phyloP scores from a whole-genome alignment of 106 monocot species.

The Dactylorhiza incarnata region DNA sequence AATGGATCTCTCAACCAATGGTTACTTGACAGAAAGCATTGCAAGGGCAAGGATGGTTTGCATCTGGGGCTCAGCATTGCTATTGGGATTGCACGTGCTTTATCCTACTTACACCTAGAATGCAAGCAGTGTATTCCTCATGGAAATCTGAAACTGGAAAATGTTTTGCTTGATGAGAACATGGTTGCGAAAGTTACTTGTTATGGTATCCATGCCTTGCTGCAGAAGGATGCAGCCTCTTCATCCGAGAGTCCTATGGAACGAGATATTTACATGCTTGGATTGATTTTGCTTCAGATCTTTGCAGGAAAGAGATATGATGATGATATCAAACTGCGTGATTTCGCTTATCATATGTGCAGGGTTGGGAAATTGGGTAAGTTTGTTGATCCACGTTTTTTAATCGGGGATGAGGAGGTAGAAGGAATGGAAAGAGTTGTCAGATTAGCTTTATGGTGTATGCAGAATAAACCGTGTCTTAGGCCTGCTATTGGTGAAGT shows the following conservation, averaged over 20 bases:
- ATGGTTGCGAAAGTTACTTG: conserved; percentile 24
- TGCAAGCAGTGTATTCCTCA: conserved; percentile 38
- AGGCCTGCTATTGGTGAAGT: conserved; percentile 37
- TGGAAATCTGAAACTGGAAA: conserved; percentile 30
- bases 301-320: conserved; percentile 15
- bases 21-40: conserved; percentile 14
- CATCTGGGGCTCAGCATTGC: conserved; percentile 23
- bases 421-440: conserved; percentile 27
- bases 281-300: conserved; percentile 23
- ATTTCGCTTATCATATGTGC: conserved; percentile 17
- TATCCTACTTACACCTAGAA: conserved; percentile 32
- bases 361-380: conserved; percentile 11
- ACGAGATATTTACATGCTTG: conserved; percentile 38
- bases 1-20: conserved; percentile 37
- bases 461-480: conserved; percentile 19
- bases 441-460: conserved; percentile 42
- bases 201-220: conserved; percentile 22
- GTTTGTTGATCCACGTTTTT: conserved; percentile 25
- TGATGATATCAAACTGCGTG: conserved; percentile 3
- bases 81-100: conserved; percentile 31
- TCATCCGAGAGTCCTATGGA: conserved; percentile 34
- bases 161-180: conserved; percentile 33
- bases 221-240: conserved; percentile 15
- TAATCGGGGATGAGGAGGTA: conserved; percentile 12
- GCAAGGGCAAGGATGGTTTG: conserved; percentile 18